phyloP scores from a whole-genome alignment of 2,329 filamentous ascomycete species.

The Elsinoe australis region DNA sequence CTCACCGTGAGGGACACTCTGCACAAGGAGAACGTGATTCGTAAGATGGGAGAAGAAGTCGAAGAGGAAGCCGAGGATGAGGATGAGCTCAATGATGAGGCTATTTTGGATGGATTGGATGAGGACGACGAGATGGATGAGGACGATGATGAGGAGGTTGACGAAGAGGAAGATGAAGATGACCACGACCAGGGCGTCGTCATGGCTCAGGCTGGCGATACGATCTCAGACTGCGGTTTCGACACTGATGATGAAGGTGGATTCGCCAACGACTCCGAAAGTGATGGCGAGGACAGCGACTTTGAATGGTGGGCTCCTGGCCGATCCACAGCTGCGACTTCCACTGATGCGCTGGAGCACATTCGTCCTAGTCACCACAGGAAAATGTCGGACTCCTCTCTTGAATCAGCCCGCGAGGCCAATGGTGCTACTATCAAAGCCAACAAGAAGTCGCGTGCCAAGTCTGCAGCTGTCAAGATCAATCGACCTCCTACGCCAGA shows the following conservation, averaged over 20 bases:
- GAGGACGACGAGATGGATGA: constrained; percentile 44
- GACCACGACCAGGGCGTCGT: constrained; percentile 42
- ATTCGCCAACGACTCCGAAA: constrained; percentile 58
- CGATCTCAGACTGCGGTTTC: constrained; percentile 57
- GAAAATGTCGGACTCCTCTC: constrained; percentile 45
- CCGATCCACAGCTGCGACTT: constrained; percentile 46
- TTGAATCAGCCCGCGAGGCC: constrained; percentile 38
- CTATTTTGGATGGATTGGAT: constrained; percentile 35
- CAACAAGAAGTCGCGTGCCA: constrained; percentile 20
- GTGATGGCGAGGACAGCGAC: constrained; percentile 59
- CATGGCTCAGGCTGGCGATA: constrained; percentile 28
- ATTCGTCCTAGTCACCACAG: constrained; percentile 41
- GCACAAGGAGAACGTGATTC: constrained; percentile 80
- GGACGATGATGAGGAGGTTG: constrained; percentile 43
- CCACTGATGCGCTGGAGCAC: constrained; percentile 44
- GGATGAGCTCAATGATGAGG: constrained; percentile 43
- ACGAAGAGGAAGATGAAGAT: constrained; percentile 42
- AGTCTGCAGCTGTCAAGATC: constrained; percentile 28
- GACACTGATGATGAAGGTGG: constrained; percentile 72
- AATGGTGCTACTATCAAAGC: constrained; percentile 11
- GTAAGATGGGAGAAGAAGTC: constrained; percentile 76
- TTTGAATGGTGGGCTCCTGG: constrained; percentile 57
- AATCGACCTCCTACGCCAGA: constrained; percentile 48
- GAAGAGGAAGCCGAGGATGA: constrained; percentile 78
- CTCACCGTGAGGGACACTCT: constrained; percentile 87